Base-by-base conservation (phyloP, 768 basidiomycete genomes). In the Boletus speciosus region DNA sequence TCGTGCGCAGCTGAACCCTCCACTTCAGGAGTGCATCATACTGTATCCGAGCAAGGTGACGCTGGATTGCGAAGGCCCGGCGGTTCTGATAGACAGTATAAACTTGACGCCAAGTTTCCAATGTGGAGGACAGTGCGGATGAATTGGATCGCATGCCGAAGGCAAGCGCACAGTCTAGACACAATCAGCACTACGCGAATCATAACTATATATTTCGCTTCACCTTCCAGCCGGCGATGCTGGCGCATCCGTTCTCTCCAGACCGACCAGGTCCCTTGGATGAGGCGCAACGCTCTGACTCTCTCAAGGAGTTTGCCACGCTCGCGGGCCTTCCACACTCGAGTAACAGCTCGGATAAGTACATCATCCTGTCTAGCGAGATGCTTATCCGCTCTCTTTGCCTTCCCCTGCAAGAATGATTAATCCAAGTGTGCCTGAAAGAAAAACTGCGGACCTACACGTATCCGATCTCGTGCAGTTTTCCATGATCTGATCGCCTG, bases 311-410 rank as follows among this genome's bases (percentile, higher is more conserved):
- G 73, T 47, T 69, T 73, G 31, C 83, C 84, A 9, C 83, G 79
- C 61, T 86, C 85, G 37, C 79, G 80, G 21, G 87, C 83, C 60
- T 79, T 85, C 86, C 87, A 86, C 4, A 88, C 78, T 44, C 82
- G 75, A 61, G 77, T 69, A 43, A 85, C 72, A 29, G 83, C 86
- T 42, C 79, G 78, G 31, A 88, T 54, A 21, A 87, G 74, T 14
- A 84, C 72, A 49, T 74, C 74, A 51, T 88, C 81, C 62, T 82
- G 84, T 41, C 83, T 75, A 43, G 73, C 72, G 12, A 81, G 51
- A 61, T 84, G 78, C 52, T 81, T 86, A 53, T 73, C 68, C 11
- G 82, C 87, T 29, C 80, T 81, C 51, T 63, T 74, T 61, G 84
- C 81, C 66, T 83, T 69, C 19, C 56, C 64, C 90, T 91, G 59